Conservation (phyloP, 2,329 filamentous ascomycete genomes). For the Fusarium staphyleae region DNA sequence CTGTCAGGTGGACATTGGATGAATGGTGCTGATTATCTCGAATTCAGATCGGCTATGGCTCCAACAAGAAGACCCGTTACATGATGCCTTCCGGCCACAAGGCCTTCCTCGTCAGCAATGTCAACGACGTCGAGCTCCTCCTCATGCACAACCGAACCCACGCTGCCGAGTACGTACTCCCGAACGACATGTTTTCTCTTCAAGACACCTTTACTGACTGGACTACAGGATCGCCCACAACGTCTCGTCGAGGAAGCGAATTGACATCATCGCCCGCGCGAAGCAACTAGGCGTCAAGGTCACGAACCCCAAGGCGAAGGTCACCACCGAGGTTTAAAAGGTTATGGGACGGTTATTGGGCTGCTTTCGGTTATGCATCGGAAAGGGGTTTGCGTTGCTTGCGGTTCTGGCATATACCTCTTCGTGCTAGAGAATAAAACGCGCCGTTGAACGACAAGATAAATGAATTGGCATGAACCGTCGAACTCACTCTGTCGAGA, state of each 20-base stretch:
- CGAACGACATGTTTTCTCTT: background rate
- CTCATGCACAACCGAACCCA: conserved; percentile 99
- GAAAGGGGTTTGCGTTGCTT: conserved; percentile 44
- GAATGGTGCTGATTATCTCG: conserved; percentile 28
- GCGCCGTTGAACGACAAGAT: conserved; percentile 43
- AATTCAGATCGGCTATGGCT: conserved; percentile 91
- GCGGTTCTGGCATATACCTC: conserved; percentile 42
- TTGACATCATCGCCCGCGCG: conserved; percentile 96
- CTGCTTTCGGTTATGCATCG: conserved; percentile 45
- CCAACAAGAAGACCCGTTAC: conserved; percentile 99
- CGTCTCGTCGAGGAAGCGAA: conserved; percentile 97
- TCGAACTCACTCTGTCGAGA: conserved; percentile 17
- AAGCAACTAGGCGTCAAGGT: conserved; percentile 99
- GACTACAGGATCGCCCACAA: conserved; percentile 86
- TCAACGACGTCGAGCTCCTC: conserved; percentile 93
- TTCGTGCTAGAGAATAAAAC: conserved; percentile 43
- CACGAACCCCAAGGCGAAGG: conserved; percentile 98
- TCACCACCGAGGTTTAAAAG: conserved; percentile 88
- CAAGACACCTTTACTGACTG: conserved; percentile 29
- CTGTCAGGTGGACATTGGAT: background rate
- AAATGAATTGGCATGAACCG: conserved; percentile 36
- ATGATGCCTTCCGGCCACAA: conserved; percentile 99
- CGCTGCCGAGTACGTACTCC: conserved; percentile 87
- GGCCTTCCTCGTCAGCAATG: conserved; percentile 99
- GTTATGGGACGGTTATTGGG: conserved; percentile 41